Base-by-base conservation (phyloP, 371 early-diverging fungal species). In the Rhizopus sp. region DNA sequence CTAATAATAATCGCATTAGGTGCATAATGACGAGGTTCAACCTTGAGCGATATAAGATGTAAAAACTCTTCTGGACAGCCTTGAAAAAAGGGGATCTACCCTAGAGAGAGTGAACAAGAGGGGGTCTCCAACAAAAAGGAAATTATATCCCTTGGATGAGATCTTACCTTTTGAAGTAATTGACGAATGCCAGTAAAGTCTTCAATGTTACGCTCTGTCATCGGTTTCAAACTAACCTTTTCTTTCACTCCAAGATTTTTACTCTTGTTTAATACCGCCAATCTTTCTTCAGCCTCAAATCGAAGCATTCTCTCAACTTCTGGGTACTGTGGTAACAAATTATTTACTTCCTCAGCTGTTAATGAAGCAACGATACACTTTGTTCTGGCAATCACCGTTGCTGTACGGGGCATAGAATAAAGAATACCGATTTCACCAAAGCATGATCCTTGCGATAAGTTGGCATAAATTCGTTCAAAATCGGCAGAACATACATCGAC, bases 371-470 rank as follows among this genome's bases (percentile, higher is more conserved):
- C 78, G 8, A 85, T 75, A 55, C 91, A 89, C 39, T 83, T 84
- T n/a, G 80, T 80, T 37, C 81, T 78, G 15, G 91, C 87, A 30
- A 88, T 66, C 1, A 95, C 93, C 13, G 87, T 90, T 34, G 94
- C 93, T 10, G 93, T 91, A 7, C 95, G 77, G 5, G 87, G 80
- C 47, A 91, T 83, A 13, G 88, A 83, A 61, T 89, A 92, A 3
- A 94, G 72, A 5, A 94, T 84, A 0, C 92, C 94, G 31, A 96
- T 91, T 60, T 95, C 96, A 7, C 87, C 87, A 62, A 86, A 84
- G 57, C 87, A 90, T n/a, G 82, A 76, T 42, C 91, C 91, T 49
- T 81, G 76, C 0, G 78, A 73, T 50, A 91, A 68, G 17, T 85
- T 89, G 16, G 90, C 88, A 66, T 86, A 88, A 15, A 87, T 82